Percentiles rank a stretch among this genome's conserved stretches.
These are phyloP conservation scores for Trametes maxima DNA, from an alignment of 768 basidiomycete genomes.

Conservation along the genomic window DNA sequence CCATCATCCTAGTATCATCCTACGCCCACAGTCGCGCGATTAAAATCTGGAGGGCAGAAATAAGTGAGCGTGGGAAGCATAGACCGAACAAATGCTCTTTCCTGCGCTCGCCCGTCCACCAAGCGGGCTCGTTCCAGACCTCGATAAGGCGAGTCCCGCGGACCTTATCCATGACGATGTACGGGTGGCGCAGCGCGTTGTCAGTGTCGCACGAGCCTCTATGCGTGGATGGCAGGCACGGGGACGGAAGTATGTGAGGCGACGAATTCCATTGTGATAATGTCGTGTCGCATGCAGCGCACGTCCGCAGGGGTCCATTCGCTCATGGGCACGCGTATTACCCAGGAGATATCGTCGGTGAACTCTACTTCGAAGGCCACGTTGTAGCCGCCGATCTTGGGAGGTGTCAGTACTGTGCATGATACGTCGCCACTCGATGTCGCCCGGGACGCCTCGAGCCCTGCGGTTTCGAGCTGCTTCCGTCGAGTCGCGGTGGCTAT, in stretches of 20 bases:
- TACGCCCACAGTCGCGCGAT: too few species aligned
- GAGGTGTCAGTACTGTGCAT: neutral
- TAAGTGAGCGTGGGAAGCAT: neutral
- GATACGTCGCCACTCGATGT: neutral
- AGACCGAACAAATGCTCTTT: neutral
- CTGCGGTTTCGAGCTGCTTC: neutral
- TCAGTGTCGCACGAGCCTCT: constrained; percentile 11
- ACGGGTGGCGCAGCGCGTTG: neutral
- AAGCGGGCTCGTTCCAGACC: constrained; percentile 10
- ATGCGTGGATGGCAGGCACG: constrained; percentile 22
- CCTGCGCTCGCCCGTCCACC: constrained; percentile 3
- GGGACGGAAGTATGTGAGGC: constrained; percentile 8
- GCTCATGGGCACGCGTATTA: neutral
- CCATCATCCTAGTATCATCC: too few species aligned
- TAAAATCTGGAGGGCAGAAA: too few species aligned
- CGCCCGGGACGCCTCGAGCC: neutral
- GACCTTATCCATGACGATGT: constrained; percentile 5
- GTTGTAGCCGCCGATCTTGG: neutral
- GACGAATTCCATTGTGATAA: neutral
- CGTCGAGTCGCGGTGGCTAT: neutral
- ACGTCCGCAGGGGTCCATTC: neutral
- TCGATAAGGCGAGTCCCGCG: neutral
- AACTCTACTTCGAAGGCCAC: neutral
- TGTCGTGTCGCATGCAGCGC: neutral
- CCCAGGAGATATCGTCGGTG: neutral